phyloP scores from a whole-genome alignment of 2,329 filamentous ascomycete species.

The Pyrenochaeta sp. region DNA sequence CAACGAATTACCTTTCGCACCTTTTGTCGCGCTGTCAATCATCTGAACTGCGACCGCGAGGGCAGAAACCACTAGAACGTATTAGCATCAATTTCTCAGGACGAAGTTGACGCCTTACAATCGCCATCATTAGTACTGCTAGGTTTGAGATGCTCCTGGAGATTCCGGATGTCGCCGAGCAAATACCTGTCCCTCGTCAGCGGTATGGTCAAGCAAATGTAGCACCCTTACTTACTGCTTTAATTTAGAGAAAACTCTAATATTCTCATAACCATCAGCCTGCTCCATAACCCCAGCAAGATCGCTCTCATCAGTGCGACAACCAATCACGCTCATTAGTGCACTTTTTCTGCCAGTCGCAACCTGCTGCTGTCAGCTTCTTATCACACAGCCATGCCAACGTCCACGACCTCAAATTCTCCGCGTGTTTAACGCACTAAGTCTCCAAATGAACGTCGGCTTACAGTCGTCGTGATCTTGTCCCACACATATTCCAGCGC shows the following conservation, averaged over 20 bases:
- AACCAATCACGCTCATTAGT: constrained; percentile 79
- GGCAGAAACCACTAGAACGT: constrained; percentile 72
- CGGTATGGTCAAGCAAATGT: no score
- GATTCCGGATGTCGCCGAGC: constrained; percentile 73
- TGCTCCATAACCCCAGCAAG: constrained; percentile 61
- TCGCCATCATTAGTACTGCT: constrained; percentile 78
- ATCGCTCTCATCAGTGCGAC: constrained; percentile 72
- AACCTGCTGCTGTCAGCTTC: constrained; percentile 51
- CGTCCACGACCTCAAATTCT: neutral
- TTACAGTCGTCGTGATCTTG: constrained; percentile 79
- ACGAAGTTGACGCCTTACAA: constrained; percentile 54
- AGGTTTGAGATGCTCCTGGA: constrained; percentile 71
- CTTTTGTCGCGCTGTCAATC: constrained; percentile 86
- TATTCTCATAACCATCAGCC: constrained; percentile 79
- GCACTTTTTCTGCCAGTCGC: constrained; percentile 77
- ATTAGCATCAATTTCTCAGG: constrained; percentile 18
- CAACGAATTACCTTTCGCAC: constrained; percentile 60
- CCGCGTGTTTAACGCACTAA: constrained; percentile 20
- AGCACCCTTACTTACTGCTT: constrained; percentile 62
- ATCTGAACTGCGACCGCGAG: constrained; percentile 86
- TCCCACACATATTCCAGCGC: constrained; percentile 94
- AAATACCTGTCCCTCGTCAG: constrained; percentile 56
- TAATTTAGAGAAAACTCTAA: constrained; percentile 73
- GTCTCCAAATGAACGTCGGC: constrained; percentile 44
- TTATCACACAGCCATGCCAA: neutral